These are phyloP conservation scores for Nadsonia commutata DNA, from an alignment of 1,139 yeast species.

Conservation along the genomic window DNA sequence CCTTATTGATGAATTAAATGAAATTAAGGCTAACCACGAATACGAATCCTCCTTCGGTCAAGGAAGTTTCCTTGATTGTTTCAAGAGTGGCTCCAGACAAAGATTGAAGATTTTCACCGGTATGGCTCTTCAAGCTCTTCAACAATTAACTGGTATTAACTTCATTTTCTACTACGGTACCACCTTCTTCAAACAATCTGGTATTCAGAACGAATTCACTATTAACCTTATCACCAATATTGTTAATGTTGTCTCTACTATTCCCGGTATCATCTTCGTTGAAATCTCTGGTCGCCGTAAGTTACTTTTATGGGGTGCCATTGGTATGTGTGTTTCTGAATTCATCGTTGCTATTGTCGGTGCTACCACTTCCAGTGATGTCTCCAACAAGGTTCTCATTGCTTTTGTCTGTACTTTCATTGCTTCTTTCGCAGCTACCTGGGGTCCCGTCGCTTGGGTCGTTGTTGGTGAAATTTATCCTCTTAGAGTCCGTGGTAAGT, in stretches of 20 bases:
- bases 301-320: conserved; percentile 45
- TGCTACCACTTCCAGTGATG: conserved; percentile 22
- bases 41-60: conserved; percentile 44
- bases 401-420: conserved; percentile 62
- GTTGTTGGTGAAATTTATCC: conserved; percentile 57
- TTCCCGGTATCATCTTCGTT: conserved; percentile 47
- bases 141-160: conserved; percentile 66
- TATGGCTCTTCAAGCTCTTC: conserved; percentile 47
- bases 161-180: conserved; percentile 72
- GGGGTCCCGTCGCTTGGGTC: conserved; percentile 70
- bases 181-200: conserved; percentile 57
- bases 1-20: conserved; percentile 40
- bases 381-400: conserved; percentile 50
- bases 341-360: conserved; percentile 55
- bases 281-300: conserved; percentile 56
- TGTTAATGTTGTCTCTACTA: conserved; percentile 61
- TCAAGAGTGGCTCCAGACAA: conserved; percentile 42
- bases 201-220: conserved; percentile 44
- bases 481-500: conserved; percentile 54
- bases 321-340: conserved; percentile 47
- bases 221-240: conserved; percentile 61
- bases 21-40: conserved; percentile 46
- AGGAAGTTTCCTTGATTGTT: conserved; percentile 51
- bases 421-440: conserved; percentile 67
- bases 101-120: conserved; percentile 51